Evolutionary conservation across 2,329 filamentous ascomycete species (phyloP), one percentile per base, ranked within the genome.

Genomic region (Dryadomyces quercivorus): DNA sequence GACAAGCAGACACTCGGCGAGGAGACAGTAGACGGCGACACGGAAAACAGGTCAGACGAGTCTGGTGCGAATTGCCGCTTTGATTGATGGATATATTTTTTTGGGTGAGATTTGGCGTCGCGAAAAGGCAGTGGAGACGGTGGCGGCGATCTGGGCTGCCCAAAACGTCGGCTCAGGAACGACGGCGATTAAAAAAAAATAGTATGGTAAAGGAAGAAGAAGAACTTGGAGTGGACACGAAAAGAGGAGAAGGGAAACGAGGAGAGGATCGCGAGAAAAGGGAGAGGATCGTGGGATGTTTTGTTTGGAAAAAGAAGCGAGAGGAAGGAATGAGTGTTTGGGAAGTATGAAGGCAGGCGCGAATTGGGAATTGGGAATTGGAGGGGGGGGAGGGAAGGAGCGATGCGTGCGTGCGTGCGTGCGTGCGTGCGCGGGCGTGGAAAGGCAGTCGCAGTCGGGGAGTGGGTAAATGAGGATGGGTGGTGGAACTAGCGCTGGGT

Each of bases 91-190:
- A 52, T 46, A 34, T 52, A 45, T 52, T 52, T 45, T 52, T 44
- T n/a, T 45, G 40, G 34, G 50, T 52, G 50, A 52, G 22, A 52
- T 52, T 53, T 57, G 52, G 52, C 52, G 50, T 51, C 50, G 50
- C 50, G 50, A 53, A 56, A 36, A 53, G 12, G 48, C 50, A 40
- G 55, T 56, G 55, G 55, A 56, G 55, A 52, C 40, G 10, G 38
- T 16, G 55, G 44, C 21, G 55, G 26, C 52, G 51, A 56, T 54
- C 52, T 26, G 36, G 36, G 47, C 7, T 50, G 49, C 38, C 36
- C 49, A 43, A 50, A 36, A 38, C 15, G 38, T 50, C 36, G 49
- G 49, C 38, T 42, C 49, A 50, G 49, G 49, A 50, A 50, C 49
- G 20, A 38, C 13, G 10, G 20, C 36, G 49, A 50, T 42, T 47